Evolutionary conservation across 1,284 basidiomycete species (phyloP), one percentile per base, ranked within the genome.

Genomic region (Cerioporus squamosus): DNA sequence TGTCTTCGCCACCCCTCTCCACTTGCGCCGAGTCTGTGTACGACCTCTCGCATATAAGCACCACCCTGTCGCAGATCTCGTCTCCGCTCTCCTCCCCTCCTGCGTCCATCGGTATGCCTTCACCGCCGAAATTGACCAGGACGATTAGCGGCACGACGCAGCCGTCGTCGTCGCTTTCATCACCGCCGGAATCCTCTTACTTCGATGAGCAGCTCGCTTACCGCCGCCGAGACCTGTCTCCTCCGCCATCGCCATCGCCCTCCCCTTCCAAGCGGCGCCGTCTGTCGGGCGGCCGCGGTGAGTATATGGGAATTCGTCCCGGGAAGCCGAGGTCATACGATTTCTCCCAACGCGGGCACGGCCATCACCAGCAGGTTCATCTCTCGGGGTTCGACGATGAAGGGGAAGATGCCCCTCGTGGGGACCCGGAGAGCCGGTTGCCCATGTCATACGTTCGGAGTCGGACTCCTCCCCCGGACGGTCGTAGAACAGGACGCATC

Each of bases 41-140:
- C 48, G 45, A 62, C 42, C 53, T 62, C 55, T 59, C 57, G 22
- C 54, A 48, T 29, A 48, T 62, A 22, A 62, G 57, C 48, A 54
- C 40, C 17, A 57, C 51, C n/a, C 23, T 62, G 45, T 57, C 57
- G 10, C 39, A 60, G 39, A 57, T 60, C 4, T 57, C 55, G 17
- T 55, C 58, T 5, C 51, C 55, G 4, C 50, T 56, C 1, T 59
- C 61, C 5, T 51, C 61, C 1, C 49, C 58, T 4, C 29, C 55
- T 2, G 23, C 29, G 14, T 47, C 47, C 8, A 44, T 18, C 7
- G 47, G 36, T 20, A 14, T 44, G 2, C 24, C 50, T 14, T 57
- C 53, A 8, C 59, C 59, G 8, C 56, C 53, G 10, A 53, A 20
- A 47, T 23, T 46, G 4, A 31, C 38, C 1, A 38, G 51, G 14